Percentiles rank a stretch among this genome's conserved stretches.
Evolutionary conservation across 768 basidiomycete species (phyloP).

Genomic region (Collybia mongolica): DNA sequence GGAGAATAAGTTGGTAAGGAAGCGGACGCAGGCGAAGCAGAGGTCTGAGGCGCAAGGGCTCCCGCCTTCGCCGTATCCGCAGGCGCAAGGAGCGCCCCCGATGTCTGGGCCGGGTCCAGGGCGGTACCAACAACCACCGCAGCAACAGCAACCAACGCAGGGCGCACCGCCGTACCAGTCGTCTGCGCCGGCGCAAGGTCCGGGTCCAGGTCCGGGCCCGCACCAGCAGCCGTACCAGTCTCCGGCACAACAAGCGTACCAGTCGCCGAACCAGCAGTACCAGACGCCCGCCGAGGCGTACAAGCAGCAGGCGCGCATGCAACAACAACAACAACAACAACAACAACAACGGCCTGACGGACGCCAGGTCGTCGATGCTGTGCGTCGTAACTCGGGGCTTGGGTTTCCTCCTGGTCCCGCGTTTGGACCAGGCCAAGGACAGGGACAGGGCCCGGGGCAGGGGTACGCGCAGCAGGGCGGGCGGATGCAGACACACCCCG

Average conservation of each 20-base stretch:
- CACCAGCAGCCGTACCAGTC: no score
- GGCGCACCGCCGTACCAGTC: constrained; percentile 2
- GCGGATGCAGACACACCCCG: neutral
- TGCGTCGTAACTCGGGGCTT: neutral
- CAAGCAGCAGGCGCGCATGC: neutral
- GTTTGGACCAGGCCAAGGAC: neutral
- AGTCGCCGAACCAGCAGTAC: no score
- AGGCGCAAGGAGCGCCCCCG: neutral
- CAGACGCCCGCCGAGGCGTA: no score
- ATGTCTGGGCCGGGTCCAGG: constrained; percentile 1
- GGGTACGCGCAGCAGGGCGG: no score
- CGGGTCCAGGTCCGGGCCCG: no score
- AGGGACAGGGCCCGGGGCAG: no score
- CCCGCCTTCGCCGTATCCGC: constrained; percentile 17
- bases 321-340: constrained; percentile 5
- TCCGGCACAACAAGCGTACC: constrained; percentile 4
- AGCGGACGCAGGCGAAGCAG: constrained; percentile 70
- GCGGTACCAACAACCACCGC: constrained; percentile 15
- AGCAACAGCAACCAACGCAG: constrained; percentile 13
- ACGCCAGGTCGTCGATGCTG: constrained; percentile 6
- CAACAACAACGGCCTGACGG: constrained; percentile 12
- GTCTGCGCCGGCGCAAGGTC: no score
- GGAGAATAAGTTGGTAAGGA: constrained; percentile 77
- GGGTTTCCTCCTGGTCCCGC: neutral
- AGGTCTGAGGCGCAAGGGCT: constrained; percentile 39